Percentiles rank a stretch among this genome's conserved stretches.
Conservation (phyloP, 768 basidiomycete species). For the Mycena pura region DNA sequence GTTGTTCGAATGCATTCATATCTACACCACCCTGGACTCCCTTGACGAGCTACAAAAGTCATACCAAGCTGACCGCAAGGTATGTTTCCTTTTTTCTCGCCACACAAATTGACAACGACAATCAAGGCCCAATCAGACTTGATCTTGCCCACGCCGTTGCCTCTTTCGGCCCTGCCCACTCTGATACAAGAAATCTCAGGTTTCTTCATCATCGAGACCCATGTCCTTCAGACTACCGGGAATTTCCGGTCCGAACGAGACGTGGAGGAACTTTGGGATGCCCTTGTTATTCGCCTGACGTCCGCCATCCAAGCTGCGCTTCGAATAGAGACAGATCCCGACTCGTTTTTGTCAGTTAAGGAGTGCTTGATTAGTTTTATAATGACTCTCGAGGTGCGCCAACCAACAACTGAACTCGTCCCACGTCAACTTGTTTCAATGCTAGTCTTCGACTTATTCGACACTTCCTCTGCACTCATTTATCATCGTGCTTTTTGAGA, state of each 20-base stretch:
- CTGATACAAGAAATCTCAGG: constrained; percentile 94
- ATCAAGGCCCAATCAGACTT: constrained; percentile 95
- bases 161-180: constrained; percentile 68
- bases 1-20: constrained; percentile 95
- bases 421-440: background rate
- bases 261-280: constrained; percentile 95
- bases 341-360: constrained; percentile 83
- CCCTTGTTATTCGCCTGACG: constrained; percentile 75
- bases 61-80: constrained; percentile 98
- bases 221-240: constrained; percentile 88
- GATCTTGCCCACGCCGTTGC: constrained; percentile 81
- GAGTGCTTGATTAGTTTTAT: constrained; percentile 85
- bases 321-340: constrained; percentile 76
- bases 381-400: constrained; percentile 86
- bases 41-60: constrained; percentile 88
- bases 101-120: background rate
- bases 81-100: constrained; percentile 31
- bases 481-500: constrained; percentile 88
- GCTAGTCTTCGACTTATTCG: constrained; percentile 85
- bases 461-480: constrained; percentile 83
- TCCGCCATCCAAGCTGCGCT: constrained; percentile 77
- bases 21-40: constrained; percentile 91
- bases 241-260: constrained; percentile 90
- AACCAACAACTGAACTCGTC: background rate
- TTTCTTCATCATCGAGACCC: constrained; percentile 95